phyloP scores from a whole-genome alignment of 2,329 filamentous ascomycete species.

The Byssochlamys sp. region DNA sequence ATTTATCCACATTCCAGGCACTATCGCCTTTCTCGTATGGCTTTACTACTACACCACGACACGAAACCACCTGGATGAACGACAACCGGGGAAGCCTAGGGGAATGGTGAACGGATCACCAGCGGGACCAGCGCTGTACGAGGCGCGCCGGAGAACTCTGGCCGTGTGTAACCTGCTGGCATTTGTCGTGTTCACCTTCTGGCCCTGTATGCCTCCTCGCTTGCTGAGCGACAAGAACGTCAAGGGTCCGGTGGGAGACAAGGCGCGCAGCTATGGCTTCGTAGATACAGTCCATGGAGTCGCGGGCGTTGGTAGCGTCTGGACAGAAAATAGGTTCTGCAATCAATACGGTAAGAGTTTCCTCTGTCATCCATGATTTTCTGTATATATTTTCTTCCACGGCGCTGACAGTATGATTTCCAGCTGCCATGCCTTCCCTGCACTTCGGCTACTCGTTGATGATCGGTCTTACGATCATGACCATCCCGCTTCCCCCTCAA shows the following conservation, averaged over 20 bases:
- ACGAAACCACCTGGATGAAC: constrained; percentile 40
- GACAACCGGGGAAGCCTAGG: constrained; percentile 29
- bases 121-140: constrained; percentile 45
- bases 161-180: constrained; percentile 51
- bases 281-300: constrained; percentile 50
- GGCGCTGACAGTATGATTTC: neutral
- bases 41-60: constrained; percentile 64
- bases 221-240: constrained; percentile 47
- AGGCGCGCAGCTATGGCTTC: constrained; percentile 53
- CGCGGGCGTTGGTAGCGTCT: constrained; percentile 56
- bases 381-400: neutral
- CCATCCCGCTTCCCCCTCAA: constrained; percentile 51
- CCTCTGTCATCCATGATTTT: neutral
- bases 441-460: constrained; percentile 69
- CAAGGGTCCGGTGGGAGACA: constrained; percentile 44
- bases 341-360: constrained; percentile 57
- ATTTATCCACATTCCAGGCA: constrained; percentile 69
- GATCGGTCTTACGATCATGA: constrained; percentile 59
- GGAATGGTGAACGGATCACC: constrained; percentile 30
- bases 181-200: constrained; percentile 50
- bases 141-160: constrained; percentile 48
- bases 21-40: constrained; percentile 58
- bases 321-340: constrained; percentile 64
- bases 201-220: constrained; percentile 54
- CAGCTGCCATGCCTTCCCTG: constrained; percentile 64